A percentile compares a stretch with the other conserved stretches of the same genome.
Conservation (phyloP, 306 rosid species). For the Begonia peltatifolia region DNA sequence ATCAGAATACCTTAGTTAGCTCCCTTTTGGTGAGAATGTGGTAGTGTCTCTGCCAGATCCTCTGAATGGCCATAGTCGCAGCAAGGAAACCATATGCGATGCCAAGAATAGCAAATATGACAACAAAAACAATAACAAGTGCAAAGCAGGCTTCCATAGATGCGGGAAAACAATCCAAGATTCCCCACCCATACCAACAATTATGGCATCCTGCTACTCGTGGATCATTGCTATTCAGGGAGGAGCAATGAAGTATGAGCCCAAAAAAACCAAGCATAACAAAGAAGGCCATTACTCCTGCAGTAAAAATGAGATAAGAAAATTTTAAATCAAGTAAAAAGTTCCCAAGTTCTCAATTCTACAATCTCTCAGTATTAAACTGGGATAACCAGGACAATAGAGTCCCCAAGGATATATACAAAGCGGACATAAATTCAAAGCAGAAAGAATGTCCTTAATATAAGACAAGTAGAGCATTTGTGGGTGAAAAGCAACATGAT, state of each 20-base stretch:
- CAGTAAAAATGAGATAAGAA: conserved; percentile 1
- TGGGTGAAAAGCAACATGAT: too few relatives aligned
- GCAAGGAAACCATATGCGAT: conserved; percentile 97
- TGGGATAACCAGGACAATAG: too few relatives aligned
- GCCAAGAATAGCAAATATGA: conserved; percentile 95
- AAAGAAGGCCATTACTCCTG: conserved; percentile 94
- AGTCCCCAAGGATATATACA: too few relatives aligned
- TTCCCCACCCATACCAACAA: conserved; percentile 99
- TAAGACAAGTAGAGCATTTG: too few relatives aligned
- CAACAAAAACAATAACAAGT: conserved; percentile 74
- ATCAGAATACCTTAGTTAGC: conserved; percentile 58
- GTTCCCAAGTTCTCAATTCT: too few relatives aligned
- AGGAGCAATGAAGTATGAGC: conserved; percentile 84
- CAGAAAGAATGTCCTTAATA: too few relatives aligned
- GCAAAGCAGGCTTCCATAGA: conserved; percentile 99
- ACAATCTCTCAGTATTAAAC: too few relatives aligned
- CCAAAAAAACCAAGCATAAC: conserved; percentile 94
- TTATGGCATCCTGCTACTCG: conserved; percentile 97
- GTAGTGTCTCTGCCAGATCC: conserved; percentile 99
- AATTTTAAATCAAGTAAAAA: background rate
- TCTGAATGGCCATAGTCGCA: conserved; percentile 91
- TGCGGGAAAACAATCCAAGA: conserved; percentile 98
- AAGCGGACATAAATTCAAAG: too few relatives aligned
- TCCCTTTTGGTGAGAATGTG: conserved; percentile 96
- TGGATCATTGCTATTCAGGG: conserved; percentile 76